Conservation (phyloP, 2,329 filamentous ascomycete genomes). For the Rhexocercosporidium sp. region DNA sequence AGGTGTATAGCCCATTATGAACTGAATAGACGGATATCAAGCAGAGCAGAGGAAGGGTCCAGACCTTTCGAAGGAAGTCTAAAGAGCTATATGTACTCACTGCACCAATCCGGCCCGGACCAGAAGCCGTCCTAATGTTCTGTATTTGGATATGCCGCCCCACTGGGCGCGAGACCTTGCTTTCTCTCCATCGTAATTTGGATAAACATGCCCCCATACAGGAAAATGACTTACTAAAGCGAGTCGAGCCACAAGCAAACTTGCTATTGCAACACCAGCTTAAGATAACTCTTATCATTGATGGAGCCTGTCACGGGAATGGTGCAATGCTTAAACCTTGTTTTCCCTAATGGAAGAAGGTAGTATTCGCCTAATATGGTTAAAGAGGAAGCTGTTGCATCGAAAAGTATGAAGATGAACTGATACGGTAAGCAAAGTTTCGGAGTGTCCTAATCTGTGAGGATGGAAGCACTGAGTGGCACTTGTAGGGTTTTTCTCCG, state of each 20-base stretch:
- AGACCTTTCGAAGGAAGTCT: neutral
- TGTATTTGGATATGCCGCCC: neutral
- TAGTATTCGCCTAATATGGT: neutral
- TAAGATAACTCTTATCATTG: constrained; percentile 4
- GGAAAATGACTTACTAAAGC: neutral
- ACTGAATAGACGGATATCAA: neutral
- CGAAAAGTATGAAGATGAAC: neutral
- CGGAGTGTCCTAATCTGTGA: neutral
- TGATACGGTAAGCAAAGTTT: neutral
- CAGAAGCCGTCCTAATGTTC: neutral
- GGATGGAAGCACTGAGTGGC: neutral
- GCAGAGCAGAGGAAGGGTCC: neutral
- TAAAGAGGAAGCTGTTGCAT: neutral
- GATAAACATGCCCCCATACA: constrained; percentile 1
- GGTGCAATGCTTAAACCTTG: neutral
- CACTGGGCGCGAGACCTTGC: neutral
- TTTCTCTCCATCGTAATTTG: neutral
- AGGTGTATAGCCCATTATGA: constrained; percentile 17
- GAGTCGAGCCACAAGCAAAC: neutral
- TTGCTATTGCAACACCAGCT: neutral
- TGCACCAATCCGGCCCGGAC: neutral
- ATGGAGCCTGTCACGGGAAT: neutral
- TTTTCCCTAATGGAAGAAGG: neutral
- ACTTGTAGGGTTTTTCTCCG: neutral
- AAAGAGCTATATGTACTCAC: neutral